A percentile compares a stretch with the other conserved stretches of the same genome.
Conservation (phyloP, 2,329 filamentous ascomycete genomes). For the Pyrenophora seminiperda region DNA sequence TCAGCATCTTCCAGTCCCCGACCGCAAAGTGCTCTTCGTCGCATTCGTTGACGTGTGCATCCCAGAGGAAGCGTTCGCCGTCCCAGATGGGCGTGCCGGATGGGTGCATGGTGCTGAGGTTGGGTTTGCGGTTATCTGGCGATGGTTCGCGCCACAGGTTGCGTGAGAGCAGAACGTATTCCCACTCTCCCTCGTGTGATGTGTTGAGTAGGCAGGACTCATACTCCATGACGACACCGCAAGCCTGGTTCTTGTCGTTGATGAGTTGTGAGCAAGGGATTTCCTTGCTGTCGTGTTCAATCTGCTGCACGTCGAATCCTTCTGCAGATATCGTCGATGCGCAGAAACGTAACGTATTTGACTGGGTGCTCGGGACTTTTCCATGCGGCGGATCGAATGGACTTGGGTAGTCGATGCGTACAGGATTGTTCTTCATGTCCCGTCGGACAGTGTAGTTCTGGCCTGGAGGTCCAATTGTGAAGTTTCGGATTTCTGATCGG, state of each 20-base stretch:
- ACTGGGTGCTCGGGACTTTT: conserved; percentile 21
- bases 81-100: conserved; percentile 43
- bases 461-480: conserved; percentile 29
- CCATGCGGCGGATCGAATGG: conserved; percentile 34
- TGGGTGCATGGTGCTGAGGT: conserved; percentile 32
- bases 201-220: conserved; percentile 27
- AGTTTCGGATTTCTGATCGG: conserved; percentile 37
- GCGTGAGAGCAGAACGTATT: conserved; percentile 38
- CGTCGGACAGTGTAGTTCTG: conserved; percentile 37
- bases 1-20: conserved; percentile 41
- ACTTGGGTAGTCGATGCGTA: conserved; percentile 35
- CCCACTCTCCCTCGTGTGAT: conserved; percentile 27
- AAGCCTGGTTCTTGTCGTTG: conserved; percentile 27
- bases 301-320: conserved; percentile 33
- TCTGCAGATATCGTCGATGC: conserved; percentile 33
- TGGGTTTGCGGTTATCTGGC: conserved; percentile 17
- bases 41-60: conserved; percentile 34
- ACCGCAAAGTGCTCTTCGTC: conserved; percentile 27
- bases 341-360: conserved; percentile 35
- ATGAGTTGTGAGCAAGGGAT: conserved; percentile 37
- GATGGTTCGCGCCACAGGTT: conserved; percentile 31
- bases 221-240: conserved; percentile 42
- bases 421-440: conserved; percentile 28
- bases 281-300: conserved; percentile 24
- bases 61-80: conserved; percentile 34